Evolutionary conservation across 345 rosid genomes (phyloP), one percentile per base, ranked within the genome.

Genomic region (Punica granatum): DNA sequence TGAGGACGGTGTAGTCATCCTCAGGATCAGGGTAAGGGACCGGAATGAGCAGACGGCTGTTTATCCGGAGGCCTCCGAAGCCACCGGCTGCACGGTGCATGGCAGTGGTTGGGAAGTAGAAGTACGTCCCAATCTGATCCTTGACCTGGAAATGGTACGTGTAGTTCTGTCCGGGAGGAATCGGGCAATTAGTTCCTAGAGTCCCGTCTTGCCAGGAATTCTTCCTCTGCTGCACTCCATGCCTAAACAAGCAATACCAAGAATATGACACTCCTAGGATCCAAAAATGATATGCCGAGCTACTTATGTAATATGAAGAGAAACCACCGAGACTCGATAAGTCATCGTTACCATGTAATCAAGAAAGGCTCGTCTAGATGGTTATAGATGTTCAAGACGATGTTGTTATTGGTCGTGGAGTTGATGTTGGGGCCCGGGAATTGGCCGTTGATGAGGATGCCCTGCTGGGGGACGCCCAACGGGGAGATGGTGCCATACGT

Each of bases 381-480:
- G 71, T 90, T 90, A 80, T 82, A 86, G 64, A 88, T 88, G 73
- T 90, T 90, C 68, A 90, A 6, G 60, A 86, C 77, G 0, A 90
- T 6, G 54, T 90, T 90, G 80, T 90, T 88, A 81, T 90, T 90
- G 64, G 74, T 69, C 8, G 95, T 88, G 58, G 90, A 84, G 77
- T 90, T 90, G 60, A 90, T 81, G 78, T 75, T 77, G 9, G 98
- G 96, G 28, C 96, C 92, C 0, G 96, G 98, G 66, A 90, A 92
- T 41, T 88, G 73, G 16, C 84, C 78, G 39, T 91, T 91, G 67
- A 91, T 85, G 19, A 91, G 90, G 72, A 91, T 91, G 26, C 71
- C 91, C 46, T 84, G 77, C 53, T 87, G 90, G 16, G 90, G 90
- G 67, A 83, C 76, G 0, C 93, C 92, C 53, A 87, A 31, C 21